Base-by-base conservation (phyloP, 2,329 filamentous ascomycete species). In the Alternaria metachromatica region DNA sequence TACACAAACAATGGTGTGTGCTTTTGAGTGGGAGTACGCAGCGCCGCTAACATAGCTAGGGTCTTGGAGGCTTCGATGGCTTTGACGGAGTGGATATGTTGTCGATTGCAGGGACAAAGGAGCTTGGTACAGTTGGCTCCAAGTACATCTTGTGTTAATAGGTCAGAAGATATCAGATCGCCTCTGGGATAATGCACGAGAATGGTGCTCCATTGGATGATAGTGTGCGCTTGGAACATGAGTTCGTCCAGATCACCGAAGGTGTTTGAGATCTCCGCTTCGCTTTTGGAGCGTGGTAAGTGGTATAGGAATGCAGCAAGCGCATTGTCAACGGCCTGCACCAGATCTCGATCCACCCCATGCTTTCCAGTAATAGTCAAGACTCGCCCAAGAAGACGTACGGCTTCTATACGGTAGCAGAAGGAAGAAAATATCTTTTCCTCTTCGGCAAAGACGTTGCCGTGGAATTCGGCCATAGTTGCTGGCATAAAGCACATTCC, bases 201-300 rank as follows among this genome's bases (percentile, higher is more conserved):
- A n/a, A 71, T 70, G 3, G 58, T 68, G 43, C 49, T 55, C 57
- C 67, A 68, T 18, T 70, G 83, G 49, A 87, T 82, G 72, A 96
- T 90, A 86, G 94, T 93, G 65, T 92, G 89, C 1, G 92, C 92
- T 76, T 96, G 92, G 80, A 96, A 96, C 83, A 96, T 89, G 87
- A 96, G 91, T 80, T 96, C 92, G 76, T 97, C 93, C 5, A 93
- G 48, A 33, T 88, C 85, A 20, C 92, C 90, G 68, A 90, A 87
- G 59, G 87, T 86, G 62, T 87, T 86, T 56, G 94, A 81, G 21
- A 92, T 84, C 64, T 92, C 87, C 55, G 85, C 84, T 80, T 95
- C 60, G 21, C 56, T 63, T n/a, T 63, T 96, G 13, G 84, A 84
- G 15, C 85, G 83, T 0, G 93, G 93, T 1, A 96, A 82, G 72